phyloP scores from a whole-genome alignment of 306 rosid species.

The Morella rubra region DNA sequence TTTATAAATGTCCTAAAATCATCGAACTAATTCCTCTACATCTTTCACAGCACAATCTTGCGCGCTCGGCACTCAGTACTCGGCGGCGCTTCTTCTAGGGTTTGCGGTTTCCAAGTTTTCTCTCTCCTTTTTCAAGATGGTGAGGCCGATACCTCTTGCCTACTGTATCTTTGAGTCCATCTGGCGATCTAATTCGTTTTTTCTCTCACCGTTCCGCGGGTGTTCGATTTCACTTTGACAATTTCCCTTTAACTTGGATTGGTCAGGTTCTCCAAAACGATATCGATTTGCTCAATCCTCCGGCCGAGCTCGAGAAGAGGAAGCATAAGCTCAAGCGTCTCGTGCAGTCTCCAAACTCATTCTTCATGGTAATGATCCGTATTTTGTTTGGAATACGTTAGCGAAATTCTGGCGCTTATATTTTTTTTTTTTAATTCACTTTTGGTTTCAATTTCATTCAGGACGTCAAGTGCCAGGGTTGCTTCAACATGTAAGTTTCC shows the following conservation, averaged over 20 bases:
- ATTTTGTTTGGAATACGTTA: neutral
- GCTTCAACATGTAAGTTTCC: slow-evolving; percentile 52
- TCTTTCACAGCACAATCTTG: neutral
- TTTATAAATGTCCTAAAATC: neutral
- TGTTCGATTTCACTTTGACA: neutral
- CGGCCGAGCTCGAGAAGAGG: slow-evolving; percentile 57
- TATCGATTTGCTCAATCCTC: slow-evolving; percentile 59
- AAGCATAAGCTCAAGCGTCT: slow-evolving; percentile 72
- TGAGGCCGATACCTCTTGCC: neutral
- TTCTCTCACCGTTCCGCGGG: neutral
- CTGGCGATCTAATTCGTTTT: neutral
- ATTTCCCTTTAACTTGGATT: neutral
- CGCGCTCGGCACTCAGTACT: too few relatives aligned
- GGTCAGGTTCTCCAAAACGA: slow-evolving; percentile 59
- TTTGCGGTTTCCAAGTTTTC: neutral
- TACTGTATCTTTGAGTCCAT: neutral
- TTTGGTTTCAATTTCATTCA: neutral
- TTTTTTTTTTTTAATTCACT: neutral
- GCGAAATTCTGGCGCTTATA: neutral
- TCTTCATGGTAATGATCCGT: slow-evolving; percentile 45
- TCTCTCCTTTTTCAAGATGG: neutral
- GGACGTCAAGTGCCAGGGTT: slow-evolving; percentile 61
- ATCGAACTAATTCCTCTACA: fast-evolving
- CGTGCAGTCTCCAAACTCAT: slow-evolving; percentile 58
- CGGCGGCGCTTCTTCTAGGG: neutral